phyloP scores from a whole-genome alignment of 345 rosid species.

The Populus pruinosa region DNA sequence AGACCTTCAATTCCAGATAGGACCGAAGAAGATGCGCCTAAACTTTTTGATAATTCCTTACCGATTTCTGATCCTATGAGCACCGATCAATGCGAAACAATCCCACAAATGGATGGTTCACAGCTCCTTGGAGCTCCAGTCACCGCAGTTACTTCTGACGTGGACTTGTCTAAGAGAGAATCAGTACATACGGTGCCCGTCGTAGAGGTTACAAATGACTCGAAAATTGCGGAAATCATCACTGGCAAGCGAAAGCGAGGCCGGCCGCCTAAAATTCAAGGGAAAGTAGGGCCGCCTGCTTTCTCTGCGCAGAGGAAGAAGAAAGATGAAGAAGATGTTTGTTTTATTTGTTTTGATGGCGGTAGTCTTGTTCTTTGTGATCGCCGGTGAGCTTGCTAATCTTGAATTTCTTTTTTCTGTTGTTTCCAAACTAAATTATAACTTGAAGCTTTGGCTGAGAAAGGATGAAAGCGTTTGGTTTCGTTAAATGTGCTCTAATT shows the following conservation, averaged over 20 bases:
- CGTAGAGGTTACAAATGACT: slow-evolving; percentile 28
- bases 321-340: slow-evolving; percentile 87
- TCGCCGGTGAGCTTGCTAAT: slow-evolving; percentile 60
- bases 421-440: no score
- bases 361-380: slow-evolving; percentile 96
- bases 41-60: no score
- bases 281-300: slow-evolving; percentile 11
- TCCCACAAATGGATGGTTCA: slow-evolving; percentile 38
- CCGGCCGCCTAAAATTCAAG: slow-evolving; percentile 55
- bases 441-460: no score
- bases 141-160: slow-evolving; percentile 5
- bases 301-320: slow-evolving; percentile 31
- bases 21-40: no score
- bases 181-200: slow-evolving; percentile 4
- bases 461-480: no score
- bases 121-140: slow-evolving; percentile 35
- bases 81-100: slow-evolving; percentile 54
- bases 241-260: slow-evolving; percentile 67
- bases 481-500: no score
- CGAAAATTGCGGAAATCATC: slow-evolving; percentile 18
- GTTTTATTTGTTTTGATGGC: slow-evolving; percentile 98
- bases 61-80: slow-evolving; percentile 31
- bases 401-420: no score
- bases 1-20: no score
- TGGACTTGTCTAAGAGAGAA: slow-evolving; percentile 2